phyloP scores from a whole-genome alignment of 176 grass and related monocot genomes.

The Bonia amplexicaulis region DNA sequence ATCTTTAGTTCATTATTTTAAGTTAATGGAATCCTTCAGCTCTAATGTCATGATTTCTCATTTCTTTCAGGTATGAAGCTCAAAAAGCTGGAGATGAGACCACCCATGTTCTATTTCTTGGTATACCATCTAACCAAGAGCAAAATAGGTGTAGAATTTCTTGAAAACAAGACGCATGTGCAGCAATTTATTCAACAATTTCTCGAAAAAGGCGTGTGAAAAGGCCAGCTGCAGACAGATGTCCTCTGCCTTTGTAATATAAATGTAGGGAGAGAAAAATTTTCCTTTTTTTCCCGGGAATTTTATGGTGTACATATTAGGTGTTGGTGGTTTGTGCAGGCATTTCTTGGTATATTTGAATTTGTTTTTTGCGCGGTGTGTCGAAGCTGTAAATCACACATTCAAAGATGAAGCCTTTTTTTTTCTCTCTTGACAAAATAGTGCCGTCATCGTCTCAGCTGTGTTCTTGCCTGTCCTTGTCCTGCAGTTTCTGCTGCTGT shows the following conservation, averaged over 20 bases:
- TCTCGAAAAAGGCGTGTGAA: conserved; percentile 14
- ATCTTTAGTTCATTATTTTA: conserved; percentile 24
- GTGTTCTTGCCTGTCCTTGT: neutral
- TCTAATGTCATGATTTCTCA: conserved; percentile 15
- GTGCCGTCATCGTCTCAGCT: neutral
- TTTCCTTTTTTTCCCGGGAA: neutral
- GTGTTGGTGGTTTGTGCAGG: conserved; percentile 44
- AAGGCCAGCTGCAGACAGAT: neutral
- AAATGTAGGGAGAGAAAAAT: conserved; percentile 27
- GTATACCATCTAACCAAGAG: conserved; percentile 16
- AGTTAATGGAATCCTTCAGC: neutral
- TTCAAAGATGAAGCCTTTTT: conserved; percentile 38
- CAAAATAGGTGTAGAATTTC: conserved; percentile 1
- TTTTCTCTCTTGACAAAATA: neutral
- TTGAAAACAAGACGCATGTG: conserved; percentile 36
- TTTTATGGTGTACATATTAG: conserved; percentile 47
- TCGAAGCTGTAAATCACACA: conserved; percentile 55
- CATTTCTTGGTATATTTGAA: conserved; percentile 34
- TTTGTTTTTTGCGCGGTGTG: conserved; percentile 26
- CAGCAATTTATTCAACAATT: conserved; percentile 1
- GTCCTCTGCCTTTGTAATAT: conserved; percentile 51
- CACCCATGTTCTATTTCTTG: conserved; percentile 4
- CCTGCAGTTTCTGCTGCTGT: conserved; percentile 17
- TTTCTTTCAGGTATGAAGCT: conserved; percentile 36
- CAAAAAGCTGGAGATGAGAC: conserved; percentile 26